A percentile compares a stretch with the other conserved stretches of the same genome.
Conservation (phyloP, 371 early-diverging fungal genomes). For the Mortierella sp. region DNA sequence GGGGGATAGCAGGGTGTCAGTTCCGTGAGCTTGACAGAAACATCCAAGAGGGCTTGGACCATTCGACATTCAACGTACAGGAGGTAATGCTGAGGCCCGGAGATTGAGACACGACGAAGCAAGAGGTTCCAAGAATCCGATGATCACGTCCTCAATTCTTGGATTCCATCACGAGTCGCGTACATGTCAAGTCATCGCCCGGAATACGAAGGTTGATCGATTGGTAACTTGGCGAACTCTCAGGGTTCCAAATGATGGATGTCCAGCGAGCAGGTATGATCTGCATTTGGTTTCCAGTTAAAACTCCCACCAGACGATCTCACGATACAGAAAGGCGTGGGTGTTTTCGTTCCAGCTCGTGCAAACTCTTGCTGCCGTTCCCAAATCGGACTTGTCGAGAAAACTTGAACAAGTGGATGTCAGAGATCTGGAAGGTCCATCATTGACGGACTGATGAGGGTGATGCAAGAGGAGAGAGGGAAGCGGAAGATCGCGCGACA, state of each 20-base stretch:
- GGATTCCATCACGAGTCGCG: background rate
- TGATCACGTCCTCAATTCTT: too few species aligned
- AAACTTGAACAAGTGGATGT: background rate
- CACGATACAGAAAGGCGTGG: background rate
- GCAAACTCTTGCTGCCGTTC: background rate
- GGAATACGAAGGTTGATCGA: too few species aligned
- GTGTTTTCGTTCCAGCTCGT: background rate
- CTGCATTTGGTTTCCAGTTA: background rate
- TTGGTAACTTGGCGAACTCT: too few species aligned
- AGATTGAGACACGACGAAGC: background rate
- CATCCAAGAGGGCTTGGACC: background rate
- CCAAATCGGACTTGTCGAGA: background rate
- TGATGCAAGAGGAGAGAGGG: too few species aligned
- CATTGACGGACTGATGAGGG: too few species aligned
- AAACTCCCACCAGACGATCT: background rate
- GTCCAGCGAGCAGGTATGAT: background rate
- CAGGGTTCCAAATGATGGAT: background rate
- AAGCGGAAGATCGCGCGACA: too few species aligned
- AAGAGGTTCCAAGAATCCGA: background rate
- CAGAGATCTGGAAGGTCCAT: conserved; percentile 5
- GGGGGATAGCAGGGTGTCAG: background rate
- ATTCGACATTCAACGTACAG: background rate
- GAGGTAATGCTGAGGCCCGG: too few species aligned
- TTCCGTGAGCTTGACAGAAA: background rate
- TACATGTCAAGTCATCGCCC: too few species aligned